phyloP scores from a whole-genome alignment of 192 early-diverging fungal genomes.

The Dissophora globulifera region DNA sequence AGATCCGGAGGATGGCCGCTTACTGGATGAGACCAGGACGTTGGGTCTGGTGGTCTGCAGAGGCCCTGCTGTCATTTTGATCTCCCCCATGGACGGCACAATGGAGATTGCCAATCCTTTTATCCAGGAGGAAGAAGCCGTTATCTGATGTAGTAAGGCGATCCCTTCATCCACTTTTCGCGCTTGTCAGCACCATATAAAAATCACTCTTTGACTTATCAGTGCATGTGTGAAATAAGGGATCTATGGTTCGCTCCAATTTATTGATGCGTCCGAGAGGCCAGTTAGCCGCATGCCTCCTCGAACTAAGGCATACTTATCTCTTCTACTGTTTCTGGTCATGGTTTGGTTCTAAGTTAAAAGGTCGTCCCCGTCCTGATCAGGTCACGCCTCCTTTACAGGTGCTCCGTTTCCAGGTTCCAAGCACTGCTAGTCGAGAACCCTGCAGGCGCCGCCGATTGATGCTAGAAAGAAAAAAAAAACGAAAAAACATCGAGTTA shows the following conservation, averaged over 20 bases:
- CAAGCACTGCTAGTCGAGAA: slow-evolving; percentile 80
- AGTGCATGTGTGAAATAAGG: too few relatives aligned
- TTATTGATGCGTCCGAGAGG: too few relatives aligned
- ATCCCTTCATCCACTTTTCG: too few relatives aligned
- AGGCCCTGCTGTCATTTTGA: slow-evolving; percentile 88
- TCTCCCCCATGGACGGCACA: slow-evolving; percentile 91
- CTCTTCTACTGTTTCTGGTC: background rate
- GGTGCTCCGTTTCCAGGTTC: slow-evolving; percentile 66
- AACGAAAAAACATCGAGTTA: background rate
- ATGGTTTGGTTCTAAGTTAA: background rate
- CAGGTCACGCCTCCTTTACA: slow-evolving; percentile 11
- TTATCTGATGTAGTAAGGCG: too few relatives aligned
- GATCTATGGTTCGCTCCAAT: too few relatives aligned
- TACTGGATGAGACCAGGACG: slow-evolving; percentile 67
- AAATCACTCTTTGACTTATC: too few relatives aligned
- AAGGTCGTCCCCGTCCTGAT: background rate
- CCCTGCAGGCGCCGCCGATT: slow-evolving; percentile 63
- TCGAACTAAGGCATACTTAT: too few relatives aligned
- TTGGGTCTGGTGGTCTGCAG: slow-evolving; percentile 91
- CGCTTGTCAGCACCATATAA: too few relatives aligned
- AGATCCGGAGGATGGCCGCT: slow-evolving; percentile 57
- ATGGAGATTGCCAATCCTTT: slow-evolving; percentile 95
- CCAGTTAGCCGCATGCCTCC: too few relatives aligned
- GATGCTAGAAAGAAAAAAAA: slow-evolving; percentile 29
- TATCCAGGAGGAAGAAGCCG: slow-evolving; percentile 52